Percentiles rank a stretch among this genome's conserved stretches.
phyloP scores from a whole-genome alignment of 2,329 filamentous ascomycete genomes.

The Exophiala spinifera region DNA sequence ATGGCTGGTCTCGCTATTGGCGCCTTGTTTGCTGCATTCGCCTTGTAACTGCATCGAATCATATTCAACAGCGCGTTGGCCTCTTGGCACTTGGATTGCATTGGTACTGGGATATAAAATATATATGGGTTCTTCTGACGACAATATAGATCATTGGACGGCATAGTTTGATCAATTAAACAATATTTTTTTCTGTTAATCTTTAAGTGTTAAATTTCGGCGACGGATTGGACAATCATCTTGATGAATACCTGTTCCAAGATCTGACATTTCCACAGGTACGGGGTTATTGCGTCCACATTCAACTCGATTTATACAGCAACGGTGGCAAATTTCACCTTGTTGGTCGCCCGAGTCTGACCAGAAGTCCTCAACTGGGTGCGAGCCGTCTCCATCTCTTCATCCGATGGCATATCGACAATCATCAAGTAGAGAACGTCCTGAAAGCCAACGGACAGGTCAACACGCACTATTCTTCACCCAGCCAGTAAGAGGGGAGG shows the following conservation, averaged over 20 bases:
- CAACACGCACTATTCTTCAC: too few relatives aligned
- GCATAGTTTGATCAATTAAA: not conserved
- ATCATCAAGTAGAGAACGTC: conserved; percentile 22
- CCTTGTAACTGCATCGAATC: conserved; percentile 4
- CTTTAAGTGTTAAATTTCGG: not conserved
- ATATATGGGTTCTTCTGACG: not conserved
- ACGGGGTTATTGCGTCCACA: too few relatives aligned
- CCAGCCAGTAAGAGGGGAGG: too few relatives aligned
- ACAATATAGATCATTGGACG: not conserved
- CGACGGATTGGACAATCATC: too few relatives aligned
- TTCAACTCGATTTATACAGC: not conserved
- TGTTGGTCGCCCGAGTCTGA: not conserved
- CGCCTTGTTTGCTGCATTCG: conserved; percentile 13
- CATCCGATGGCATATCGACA: conserved; percentile 13
- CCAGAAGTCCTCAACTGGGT: not conserved
- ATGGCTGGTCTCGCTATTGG: conserved; percentile 12
- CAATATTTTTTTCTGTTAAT: not conserved
- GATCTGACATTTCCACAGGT: too few relatives aligned
- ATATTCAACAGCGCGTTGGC: not conserved
- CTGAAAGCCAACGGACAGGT: conserved; percentile 32
- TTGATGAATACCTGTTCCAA: too few relatives aligned
- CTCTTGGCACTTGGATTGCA: not conserved
- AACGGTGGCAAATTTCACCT: not conserved
- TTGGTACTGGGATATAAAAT: not conserved
- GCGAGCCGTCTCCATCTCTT: conserved; percentile 5